These are phyloP conservation scores for Adenanthera pavonina DNA, from an alignment of 306 rosid species.

Conservation along the genomic window DNA sequence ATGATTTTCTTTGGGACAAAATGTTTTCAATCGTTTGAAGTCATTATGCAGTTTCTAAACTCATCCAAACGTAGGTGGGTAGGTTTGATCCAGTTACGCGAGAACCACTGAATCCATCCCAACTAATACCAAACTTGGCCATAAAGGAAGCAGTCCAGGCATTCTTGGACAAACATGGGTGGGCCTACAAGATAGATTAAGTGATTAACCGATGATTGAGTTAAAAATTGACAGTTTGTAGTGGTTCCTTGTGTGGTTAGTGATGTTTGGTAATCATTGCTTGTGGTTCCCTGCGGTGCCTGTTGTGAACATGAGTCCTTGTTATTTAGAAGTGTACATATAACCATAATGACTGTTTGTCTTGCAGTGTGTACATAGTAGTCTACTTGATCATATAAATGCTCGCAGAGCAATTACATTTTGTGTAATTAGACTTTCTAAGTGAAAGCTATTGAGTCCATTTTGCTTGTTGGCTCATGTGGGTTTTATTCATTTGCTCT, in stretches of 20 bases:
- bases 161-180: constrained; percentile 77
- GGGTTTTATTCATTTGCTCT: neutral
- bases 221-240: constrained; percentile 2
- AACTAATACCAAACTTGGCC: constrained; percentile 73
- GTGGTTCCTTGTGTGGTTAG: constrained; percentile 28
- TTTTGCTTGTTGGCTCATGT: neutral
- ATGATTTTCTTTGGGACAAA: constrained; percentile 8
- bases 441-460: neutral
- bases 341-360: neutral
- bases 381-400: constrained; percentile 1
- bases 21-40: constrained; percentile 5
- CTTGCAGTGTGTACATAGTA: constrained; percentile 37
- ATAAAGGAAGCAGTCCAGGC: constrained; percentile 86
- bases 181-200: constrained; percentile 82
- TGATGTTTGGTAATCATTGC: constrained; percentile 11
- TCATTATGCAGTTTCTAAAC: constrained; percentile 15
- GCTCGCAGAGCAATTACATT: neutral
- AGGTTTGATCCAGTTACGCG: constrained; percentile 82
- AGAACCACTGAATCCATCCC: constrained; percentile 62
- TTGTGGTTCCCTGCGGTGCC: constrained; percentile 17
- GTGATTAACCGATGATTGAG: constrained; percentile 41
- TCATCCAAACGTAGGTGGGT: constrained; percentile 66
- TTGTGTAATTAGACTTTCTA: neutral
- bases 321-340: constrained; percentile 39
- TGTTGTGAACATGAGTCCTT: constrained; percentile 19